Percentiles rank a stretch among this genome's conserved stretches.
Evolutionary conservation across 352 stramenopile genomes (phyloP).

Genomic region (Plasmopara halstedii): DNA sequence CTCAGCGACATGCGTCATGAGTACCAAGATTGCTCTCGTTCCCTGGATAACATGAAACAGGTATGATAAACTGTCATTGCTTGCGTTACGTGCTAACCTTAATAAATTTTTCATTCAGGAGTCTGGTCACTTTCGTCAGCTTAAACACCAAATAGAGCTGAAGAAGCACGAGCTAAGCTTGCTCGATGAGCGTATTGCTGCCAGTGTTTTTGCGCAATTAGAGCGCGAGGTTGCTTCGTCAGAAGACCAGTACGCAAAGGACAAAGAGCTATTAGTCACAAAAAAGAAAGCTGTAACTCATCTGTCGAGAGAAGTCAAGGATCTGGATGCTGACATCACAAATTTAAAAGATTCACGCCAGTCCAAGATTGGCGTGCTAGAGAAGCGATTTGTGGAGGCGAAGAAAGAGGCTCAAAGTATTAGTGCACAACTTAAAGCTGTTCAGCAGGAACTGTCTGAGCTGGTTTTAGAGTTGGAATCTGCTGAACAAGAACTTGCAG

Average conservation of each 20-base stretch:
- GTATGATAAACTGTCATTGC: slow-evolving; percentile 14
- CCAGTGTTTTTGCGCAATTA: slow-evolving; percentile 70
- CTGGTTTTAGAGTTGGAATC: slow-evolving; percentile 68
- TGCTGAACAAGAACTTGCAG: slow-evolving; percentile 53
- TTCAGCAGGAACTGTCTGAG: slow-evolving; percentile 65
- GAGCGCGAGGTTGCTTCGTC: slow-evolving; percentile 59
- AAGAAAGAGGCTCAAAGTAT: slow-evolving; percentile 75
- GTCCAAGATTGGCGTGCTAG: slow-evolving; percentile 70
- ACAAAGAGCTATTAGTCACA: slow-evolving; percentile 47
- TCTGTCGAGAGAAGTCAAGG: slow-evolving; percentile 67
- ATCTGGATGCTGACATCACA: slow-evolving; percentile 70
- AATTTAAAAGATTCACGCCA: slow-evolving; percentile 76
- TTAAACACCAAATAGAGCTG: slow-evolving; percentile 73
- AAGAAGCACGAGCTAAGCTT: slow-evolving; percentile 77
- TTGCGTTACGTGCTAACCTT: slow-evolving; percentile 2
- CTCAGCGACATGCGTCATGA: slow-evolving; percentile 64
- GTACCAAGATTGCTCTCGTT: slow-evolving; percentile 47
- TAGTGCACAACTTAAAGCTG: slow-evolving; percentile 43
- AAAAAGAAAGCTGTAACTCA: slow-evolving; percentile 68
- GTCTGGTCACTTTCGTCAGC: slow-evolving; percentile 56
- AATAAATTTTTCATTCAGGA: slow-evolving; percentile 28
- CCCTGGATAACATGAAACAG: slow-evolving; percentile 65
- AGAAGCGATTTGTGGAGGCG: slow-evolving; percentile 62
- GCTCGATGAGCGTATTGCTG: slow-evolving; percentile 73
- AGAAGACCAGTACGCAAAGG: slow-evolving; percentile 66